phyloP scores from a whole-genome alignment of 805 yeast genomes.

The Starmerella stellata region DNA sequence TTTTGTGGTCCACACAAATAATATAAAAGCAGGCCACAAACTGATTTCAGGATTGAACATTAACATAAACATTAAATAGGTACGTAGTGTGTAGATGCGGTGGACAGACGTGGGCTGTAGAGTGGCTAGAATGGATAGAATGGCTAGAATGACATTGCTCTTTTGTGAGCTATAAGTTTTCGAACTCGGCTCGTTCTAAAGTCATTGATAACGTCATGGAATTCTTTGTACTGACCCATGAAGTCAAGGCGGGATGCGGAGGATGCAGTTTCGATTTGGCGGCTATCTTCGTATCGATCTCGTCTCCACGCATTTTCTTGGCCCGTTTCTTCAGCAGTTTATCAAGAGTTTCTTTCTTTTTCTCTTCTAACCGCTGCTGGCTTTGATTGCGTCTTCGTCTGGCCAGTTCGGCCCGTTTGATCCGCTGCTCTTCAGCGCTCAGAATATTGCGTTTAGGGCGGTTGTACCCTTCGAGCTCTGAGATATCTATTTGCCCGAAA shows the following conservation, averaged over 20 bases:
- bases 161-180: not conserved
- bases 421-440: constrained; percentile 68
- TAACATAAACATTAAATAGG: no score
- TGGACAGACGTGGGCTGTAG: no score
- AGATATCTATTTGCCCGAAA: constrained; percentile 16
- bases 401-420: constrained; percentile 72
- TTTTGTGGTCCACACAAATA: no score
- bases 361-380: constrained; percentile 72
- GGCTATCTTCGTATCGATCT: constrained; percentile 10
- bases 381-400: constrained; percentile 72
- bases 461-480: constrained; percentile 20
- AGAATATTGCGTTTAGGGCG: constrained; percentile 34
- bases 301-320: constrained; percentile 14
- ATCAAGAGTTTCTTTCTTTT: constrained; percentile 79
- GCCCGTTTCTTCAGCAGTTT: constrained; percentile 73
- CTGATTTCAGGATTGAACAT: no score
- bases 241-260: constrained; percentile 21
- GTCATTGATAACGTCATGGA: constrained; percentile 16
- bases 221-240: constrained; percentile 17
- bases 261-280: constrained; percentile 14
- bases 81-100: no score
- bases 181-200: constrained; percentile 10
- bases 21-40: no score
- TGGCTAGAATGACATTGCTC: not conserved
- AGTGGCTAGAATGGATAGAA: no score